Conservation (phyloP, 495 filamentous ascomycete genomes). For the Niebla homalea region DNA sequence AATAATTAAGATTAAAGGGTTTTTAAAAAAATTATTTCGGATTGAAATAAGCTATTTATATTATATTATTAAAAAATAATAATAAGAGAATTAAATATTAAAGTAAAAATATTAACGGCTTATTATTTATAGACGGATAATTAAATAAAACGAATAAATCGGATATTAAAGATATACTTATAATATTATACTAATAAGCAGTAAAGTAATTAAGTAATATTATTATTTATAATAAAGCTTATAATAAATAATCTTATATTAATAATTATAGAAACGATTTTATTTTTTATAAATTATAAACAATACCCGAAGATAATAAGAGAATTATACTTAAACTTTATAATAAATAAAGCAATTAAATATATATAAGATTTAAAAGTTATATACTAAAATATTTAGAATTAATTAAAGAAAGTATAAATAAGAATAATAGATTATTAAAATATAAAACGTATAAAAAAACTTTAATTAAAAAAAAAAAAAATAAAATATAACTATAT, state of each 20-base stretch:
- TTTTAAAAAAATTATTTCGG: neutral
- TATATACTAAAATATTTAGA: neutral
- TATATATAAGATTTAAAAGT: neutral
- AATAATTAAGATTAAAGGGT: neutral
- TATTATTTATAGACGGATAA: constrained; percentile 5
- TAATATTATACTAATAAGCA: neutral
- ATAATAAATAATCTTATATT: neutral
- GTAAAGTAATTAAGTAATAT: neutral
- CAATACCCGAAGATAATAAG: neutral
- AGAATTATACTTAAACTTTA: neutral
- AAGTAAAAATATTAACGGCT: neutral
- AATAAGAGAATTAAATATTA: neutral
- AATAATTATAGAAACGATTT: neutral
- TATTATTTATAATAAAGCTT: neutral
- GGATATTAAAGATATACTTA: neutral
- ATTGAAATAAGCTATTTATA: neutral
- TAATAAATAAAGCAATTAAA: neutral
- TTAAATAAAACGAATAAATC: constrained; percentile 3
- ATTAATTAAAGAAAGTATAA: neutral
- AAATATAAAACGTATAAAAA: constrained; percentile 1
- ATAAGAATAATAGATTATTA: neutral
- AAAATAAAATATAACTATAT: no score
- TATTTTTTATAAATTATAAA: constrained; percentile 4
- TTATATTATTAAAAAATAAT: constrained; percentile 1
- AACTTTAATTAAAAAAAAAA: constrained; percentile 4